Evolutionary conservation across 768 basidiomycete species (phyloP).

Genomic region (Collybia sordida): DNA sequence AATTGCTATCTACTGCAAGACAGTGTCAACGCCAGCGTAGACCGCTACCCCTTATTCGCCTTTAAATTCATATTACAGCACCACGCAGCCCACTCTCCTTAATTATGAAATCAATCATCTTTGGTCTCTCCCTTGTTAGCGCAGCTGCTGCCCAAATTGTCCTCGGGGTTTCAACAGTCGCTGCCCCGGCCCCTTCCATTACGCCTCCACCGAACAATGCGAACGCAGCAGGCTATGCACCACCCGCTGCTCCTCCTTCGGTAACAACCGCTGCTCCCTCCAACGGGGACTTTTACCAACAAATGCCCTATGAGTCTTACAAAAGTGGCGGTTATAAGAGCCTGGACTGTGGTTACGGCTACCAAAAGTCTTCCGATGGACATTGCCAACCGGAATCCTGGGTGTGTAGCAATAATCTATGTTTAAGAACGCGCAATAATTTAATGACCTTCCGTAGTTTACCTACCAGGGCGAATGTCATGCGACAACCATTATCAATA

Average conservation of each 20-base stretch:
- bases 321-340: conserved; percentile 62
- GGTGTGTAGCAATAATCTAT: conserved; percentile 37
- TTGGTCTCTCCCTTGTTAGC: conserved; percentile 58
- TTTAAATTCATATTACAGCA: conserved; percentile 35
- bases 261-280: conserved; percentile 33
- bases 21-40: conserved; percentile 69
- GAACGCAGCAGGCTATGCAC: conserved; percentile 18
- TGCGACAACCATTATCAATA: conserved; percentile 61
- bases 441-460: conserved; percentile 31
- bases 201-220: conserved; percentile 11
- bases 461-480: conserved; percentile 53
- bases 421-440: conserved; percentile 1
- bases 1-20: conserved; percentile 58
- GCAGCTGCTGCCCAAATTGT: conserved; percentile 58
- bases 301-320: conserved; percentile 63
- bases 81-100: conserved; percentile 46
- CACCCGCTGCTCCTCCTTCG: conserved; percentile 29
- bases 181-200: conserved; percentile 25
- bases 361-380: conserved; percentile 53
- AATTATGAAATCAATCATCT: conserved; percentile 63
- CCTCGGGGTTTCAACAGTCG: conserved; percentile 43
- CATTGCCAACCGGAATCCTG: conserved; percentile 55
- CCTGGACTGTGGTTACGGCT: conserved; percentile 73
- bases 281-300: conserved; percentile 38
- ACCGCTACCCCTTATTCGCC: conserved; percentile 54